phyloP scores from a whole-genome alignment of 495 filamentous ascomycete species.

The Ascobolus immersus region DNA sequence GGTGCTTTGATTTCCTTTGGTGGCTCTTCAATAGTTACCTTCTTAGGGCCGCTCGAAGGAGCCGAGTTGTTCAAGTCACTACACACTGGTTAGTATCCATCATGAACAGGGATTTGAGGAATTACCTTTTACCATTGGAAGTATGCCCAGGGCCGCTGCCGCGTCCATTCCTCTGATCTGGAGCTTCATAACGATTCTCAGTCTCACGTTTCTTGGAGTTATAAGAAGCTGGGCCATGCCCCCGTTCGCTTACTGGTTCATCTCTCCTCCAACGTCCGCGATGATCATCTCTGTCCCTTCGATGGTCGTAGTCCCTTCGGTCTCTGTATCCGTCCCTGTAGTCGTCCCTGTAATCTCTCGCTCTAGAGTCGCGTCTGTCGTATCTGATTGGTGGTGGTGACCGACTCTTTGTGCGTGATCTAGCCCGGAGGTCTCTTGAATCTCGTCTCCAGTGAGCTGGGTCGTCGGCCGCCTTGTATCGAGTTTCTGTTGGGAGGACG shows the following conservation, averaged over 20 bases:
- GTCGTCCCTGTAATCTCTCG: conserved; percentile 12
- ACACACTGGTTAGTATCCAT: too few species aligned
- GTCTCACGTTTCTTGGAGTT: conserved; percentile 19
- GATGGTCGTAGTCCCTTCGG: conserved; percentile 10
- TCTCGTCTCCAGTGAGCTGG: too few species aligned
- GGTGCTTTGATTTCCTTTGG: conserved; percentile 8
- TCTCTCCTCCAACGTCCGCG: conserved; percentile 24
- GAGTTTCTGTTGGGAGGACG: too few species aligned
- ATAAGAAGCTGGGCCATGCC: conserved; percentile 28
- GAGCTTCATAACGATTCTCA: conserved; percentile 21
- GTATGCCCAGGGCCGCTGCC: too few species aligned
- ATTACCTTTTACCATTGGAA: too few species aligned
- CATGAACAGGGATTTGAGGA: too few species aligned
- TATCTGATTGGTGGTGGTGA: too few species aligned
- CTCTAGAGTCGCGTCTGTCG: too few species aligned
- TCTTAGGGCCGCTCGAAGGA: conserved; percentile 5
- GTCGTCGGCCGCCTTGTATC: too few species aligned
- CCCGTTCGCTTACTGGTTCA: conserved; percentile 45
- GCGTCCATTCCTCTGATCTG: conserved; percentile 15
- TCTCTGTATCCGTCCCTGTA: conserved; percentile 11
- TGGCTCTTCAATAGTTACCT: conserved; percentile 15
- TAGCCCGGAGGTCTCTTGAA: too few species aligned
- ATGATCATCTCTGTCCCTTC: conserved; percentile 7
- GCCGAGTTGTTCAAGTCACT: too few species aligned
- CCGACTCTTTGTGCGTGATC: too few species aligned